These are phyloP conservation scores for Patellifolia procumbens DNA, from an alignment of 179 eudicot species.

Conservation along the genomic window DNA sequence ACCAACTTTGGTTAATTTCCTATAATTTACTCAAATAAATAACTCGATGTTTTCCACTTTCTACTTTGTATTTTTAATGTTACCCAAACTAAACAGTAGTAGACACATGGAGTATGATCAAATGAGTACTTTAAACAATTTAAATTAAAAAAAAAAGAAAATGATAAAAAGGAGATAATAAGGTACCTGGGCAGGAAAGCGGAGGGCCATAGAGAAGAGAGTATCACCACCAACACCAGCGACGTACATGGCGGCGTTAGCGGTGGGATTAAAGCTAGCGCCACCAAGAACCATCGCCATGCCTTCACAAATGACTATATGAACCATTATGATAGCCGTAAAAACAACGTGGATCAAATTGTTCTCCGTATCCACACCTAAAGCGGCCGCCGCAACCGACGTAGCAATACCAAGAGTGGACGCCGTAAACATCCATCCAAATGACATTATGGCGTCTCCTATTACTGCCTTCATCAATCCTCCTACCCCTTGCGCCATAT, in stretches of 20 bases:
- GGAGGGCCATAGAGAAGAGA: conserved; percentile 47
- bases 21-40: no score
- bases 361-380: background rate
- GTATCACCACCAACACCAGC: conserved; percentile 50
- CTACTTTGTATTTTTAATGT: no score
- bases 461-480: conserved; percentile 2
- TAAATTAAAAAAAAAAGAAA: background rate
- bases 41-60: no score
- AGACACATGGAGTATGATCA: no score
- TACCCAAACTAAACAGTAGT: no score
- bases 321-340: background rate
- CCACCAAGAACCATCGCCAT: conserved; percentile 49
- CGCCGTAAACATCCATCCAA: conserved; percentile 77
- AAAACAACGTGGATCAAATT: conserved; percentile 1
- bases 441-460: conserved; percentile 60
- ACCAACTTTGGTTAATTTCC: no score
- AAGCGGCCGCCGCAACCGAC: conserved; percentile 32
- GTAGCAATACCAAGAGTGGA: conserved; percentile 45
- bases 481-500: background rate
- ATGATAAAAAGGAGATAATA: background rate
- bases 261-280: conserved; percentile 77
- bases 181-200: conserved; percentile 60
- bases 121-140: no score
- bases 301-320: background rate
- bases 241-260: conserved; percentile 62